These are phyloP conservation scores for Lichtheimia corymbifera DNA, from an alignment of 371 early-diverging fungal species.

Conservation along the genomic window DNA sequence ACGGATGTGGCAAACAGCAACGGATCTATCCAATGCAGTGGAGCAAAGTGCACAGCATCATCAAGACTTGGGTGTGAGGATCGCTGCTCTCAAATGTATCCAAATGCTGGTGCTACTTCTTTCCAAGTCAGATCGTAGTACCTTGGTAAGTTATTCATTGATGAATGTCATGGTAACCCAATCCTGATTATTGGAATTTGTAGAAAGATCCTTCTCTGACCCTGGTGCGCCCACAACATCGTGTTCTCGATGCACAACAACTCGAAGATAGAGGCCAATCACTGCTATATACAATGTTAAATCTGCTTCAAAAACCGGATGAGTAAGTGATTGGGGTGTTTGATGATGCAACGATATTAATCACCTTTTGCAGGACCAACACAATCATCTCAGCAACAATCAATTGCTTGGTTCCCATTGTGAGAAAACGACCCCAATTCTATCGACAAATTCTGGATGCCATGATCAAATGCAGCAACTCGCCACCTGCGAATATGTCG, in stretches of 20 bases:
- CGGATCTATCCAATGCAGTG: slow-evolving; percentile 24
- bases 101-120: slow-evolving; percentile 40
- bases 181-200: not conserved
- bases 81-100: slow-evolving; percentile 46
- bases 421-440: slow-evolving; percentile 37
- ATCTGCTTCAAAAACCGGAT: slow-evolving; percentile 19
- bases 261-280: slow-evolving; percentile 37
- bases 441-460: slow-evolving; percentile 21
- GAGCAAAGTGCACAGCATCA: slow-evolving; percentile 24
- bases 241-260: slow-evolving; percentile 30
- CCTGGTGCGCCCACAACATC: slow-evolving; percentile 41
- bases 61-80: slow-evolving; percentile 41
- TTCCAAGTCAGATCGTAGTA: slow-evolving; percentile 27
- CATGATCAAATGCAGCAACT: slow-evolving; percentile 28
- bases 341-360: not conserved
- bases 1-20: slow-evolving; percentile 41
- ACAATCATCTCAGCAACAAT: slow-evolving; percentile 45
- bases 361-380: slow-evolving; percentile 1
- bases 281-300: slow-evolving; percentile 13
- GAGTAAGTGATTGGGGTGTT: slow-evolving; percentile 19
- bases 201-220: slow-evolving; percentile 40
- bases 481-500: slow-evolving; percentile 26
- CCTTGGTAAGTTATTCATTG: slow-evolving; percentile 11
- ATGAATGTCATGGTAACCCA: not conserved
- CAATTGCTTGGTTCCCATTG: slow-evolving; percentile 39